Evolutionary conservation across 2,329 filamentous ascomycete genomes (phyloP).

Genomic region (Pezizomycotina sp.): DNA sequence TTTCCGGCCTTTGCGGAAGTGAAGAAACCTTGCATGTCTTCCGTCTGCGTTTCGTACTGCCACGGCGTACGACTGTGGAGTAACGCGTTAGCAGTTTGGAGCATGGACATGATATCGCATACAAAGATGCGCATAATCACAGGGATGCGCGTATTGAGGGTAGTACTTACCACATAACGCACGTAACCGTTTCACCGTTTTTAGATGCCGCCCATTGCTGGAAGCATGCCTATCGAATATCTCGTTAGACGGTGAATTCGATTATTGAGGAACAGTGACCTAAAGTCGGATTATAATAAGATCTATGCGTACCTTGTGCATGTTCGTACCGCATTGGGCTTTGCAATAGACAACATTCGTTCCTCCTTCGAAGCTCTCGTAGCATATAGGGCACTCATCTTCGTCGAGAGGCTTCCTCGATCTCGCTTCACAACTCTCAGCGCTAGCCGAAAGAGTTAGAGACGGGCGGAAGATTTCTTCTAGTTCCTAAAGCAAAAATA

Average conservation of each 20-base stretch:
- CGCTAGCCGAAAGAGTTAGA: constrained; percentile 34
- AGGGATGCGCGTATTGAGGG: no score
- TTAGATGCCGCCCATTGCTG: constrained; percentile 22
- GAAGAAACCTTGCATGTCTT: no score
- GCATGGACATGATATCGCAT: no score
- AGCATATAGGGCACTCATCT: constrained; percentile 43
- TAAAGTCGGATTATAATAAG: neutral
- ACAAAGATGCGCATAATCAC: no score
- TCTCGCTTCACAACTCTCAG: constrained; percentile 18
- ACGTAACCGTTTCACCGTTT: constrained; percentile 19
- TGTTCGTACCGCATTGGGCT: constrained; percentile 25
- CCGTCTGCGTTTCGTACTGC: no score
- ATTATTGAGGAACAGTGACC: neutral
- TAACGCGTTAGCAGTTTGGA: no score
- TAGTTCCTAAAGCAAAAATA: constrained; percentile 41
- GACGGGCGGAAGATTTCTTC: constrained; percentile 40
- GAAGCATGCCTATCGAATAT: constrained; percentile 20
- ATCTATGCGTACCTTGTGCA: constrained; percentile 18
- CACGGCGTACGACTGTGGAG: no score
- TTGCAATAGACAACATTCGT: constrained; percentile 21
- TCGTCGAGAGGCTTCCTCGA: constrained; percentile 35
- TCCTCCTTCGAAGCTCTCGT: constrained; percentile 31
- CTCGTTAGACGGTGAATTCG: neutral
- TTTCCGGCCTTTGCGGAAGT: no score
- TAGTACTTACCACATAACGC: constrained; percentile 25